Percentiles rank a stretch among this genome's conserved stretches.
Evolutionary conservation across 1,139 yeast genomes (phyloP).

Genomic region (Geotrichum cucujoidarum): DNA sequence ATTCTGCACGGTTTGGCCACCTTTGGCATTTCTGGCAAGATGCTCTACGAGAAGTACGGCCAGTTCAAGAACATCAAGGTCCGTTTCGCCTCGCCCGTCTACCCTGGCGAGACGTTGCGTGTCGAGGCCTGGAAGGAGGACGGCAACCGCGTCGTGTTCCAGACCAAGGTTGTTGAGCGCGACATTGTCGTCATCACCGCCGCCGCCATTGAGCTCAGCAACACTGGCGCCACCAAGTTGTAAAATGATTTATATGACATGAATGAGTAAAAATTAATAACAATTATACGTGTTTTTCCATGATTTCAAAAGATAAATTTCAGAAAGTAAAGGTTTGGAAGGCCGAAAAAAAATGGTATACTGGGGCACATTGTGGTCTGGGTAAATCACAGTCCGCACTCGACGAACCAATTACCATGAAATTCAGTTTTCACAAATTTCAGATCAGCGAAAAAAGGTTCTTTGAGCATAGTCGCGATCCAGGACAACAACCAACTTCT

Average conservation of each 20-base stretch:
- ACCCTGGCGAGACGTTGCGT: slow-evolving; percentile 91
- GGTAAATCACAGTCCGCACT: too few relatives aligned
- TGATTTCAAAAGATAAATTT: too few relatives aligned
- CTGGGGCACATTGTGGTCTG: too few relatives aligned
- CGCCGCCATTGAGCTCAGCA: slow-evolving; percentile 70
- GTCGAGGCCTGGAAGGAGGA: slow-evolving; percentile 77
- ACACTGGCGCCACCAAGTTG: slow-evolving; percentile 27
- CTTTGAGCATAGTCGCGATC: too few relatives aligned
- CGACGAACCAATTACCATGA: too few relatives aligned
- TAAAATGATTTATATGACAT: slow-evolving; percentile 21
- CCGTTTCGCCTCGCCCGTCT: slow-evolving; percentile 86
- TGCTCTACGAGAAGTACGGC: slow-evolving; percentile 75
- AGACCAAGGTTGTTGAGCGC: slow-evolving; percentile 77
- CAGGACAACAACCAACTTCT: too few relatives aligned
- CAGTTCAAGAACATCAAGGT: slow-evolving; percentile 80
- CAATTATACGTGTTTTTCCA: too few relatives aligned
- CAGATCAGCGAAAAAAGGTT: too few relatives aligned
- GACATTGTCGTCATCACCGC: slow-evolving; percentile 73
- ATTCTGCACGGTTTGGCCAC: slow-evolving; percentile 91
- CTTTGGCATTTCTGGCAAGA: slow-evolving; percentile 77
- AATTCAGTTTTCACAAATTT: too few relatives aligned
- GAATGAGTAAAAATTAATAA: too few relatives aligned
- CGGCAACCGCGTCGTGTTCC: slow-evolving; percentile 67
- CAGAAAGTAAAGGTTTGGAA: too few relatives aligned
- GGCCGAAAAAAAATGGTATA: too few relatives aligned